Evolutionary conservation across 352 stramenopile genomes (phyloP).

Genomic region (Phytophthora sansomeana): DNA sequence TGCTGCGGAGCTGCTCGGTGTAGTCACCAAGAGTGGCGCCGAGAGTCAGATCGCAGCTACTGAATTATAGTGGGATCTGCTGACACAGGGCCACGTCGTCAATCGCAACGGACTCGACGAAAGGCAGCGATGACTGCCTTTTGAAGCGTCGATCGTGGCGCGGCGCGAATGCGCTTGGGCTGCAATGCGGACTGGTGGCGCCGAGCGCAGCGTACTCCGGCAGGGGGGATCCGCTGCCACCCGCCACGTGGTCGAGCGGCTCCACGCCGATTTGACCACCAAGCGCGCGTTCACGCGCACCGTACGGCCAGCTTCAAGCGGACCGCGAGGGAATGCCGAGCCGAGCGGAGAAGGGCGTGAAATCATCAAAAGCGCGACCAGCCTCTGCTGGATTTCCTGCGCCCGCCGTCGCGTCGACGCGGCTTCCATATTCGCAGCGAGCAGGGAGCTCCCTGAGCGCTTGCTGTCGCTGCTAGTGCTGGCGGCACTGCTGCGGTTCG

Average conservation of each 20-base stretch:
- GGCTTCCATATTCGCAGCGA: conserved; percentile 26
- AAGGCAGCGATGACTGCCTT: neutral
- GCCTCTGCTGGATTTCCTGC: conserved; percentile 25
- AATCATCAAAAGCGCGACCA: conserved; percentile 22
- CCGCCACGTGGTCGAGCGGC: neutral
- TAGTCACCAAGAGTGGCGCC: conserved; percentile 30
- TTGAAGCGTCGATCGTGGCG: conserved; percentile 19
- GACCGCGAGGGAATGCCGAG: conserved; percentile 26
- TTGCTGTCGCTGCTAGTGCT: conserved; percentile 1
- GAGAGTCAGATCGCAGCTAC: conserved; percentile 38
- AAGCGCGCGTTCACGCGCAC: conserved; percentile 5
- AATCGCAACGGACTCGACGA: neutral
- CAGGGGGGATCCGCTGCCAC: conserved; percentile 1
- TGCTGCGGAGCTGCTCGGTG: conserved; percentile 16
- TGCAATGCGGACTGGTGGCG: neutral
- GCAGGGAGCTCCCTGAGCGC: neutral
- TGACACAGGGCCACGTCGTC: conserved; percentile 30
- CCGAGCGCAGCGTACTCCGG: too few species aligned
- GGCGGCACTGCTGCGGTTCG: neutral
- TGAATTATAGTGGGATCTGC: conserved; percentile 38
- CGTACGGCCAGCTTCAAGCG: conserved; percentile 37
- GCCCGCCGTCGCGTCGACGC: conserved; percentile 38
- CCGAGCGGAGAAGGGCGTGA: conserved; percentile 15
- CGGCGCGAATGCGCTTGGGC: conserved; percentile 1
- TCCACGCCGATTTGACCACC: conserved; percentile 20